phyloP scores from a whole-genome alignment of 2,329 filamentous ascomycete genomes.

The Neofusicoccum kwambonambiense region DNA sequence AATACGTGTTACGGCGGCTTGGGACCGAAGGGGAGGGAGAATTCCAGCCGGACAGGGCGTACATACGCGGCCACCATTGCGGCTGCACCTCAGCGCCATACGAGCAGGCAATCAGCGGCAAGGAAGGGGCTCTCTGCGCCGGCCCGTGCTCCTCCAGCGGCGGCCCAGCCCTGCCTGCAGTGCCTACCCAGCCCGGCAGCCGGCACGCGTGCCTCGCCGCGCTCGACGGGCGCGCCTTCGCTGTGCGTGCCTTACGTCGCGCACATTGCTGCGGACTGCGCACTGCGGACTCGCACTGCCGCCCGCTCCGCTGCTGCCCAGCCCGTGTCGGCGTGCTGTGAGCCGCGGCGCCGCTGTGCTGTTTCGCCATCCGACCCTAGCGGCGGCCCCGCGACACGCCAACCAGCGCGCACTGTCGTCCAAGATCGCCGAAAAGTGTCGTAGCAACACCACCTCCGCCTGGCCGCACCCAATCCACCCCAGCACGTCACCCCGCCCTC shows the following conservation, averaged over 20 bases:
- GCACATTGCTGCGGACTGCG: no score
- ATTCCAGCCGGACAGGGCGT: neutral
- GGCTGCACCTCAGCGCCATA: neutral
- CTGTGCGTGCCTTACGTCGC: neutral
- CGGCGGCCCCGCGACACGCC: slow-evolving; percentile 23
- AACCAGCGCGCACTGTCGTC: slow-evolving; percentile 23
- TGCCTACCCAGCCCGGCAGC: no score
- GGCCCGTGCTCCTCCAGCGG: neutral
- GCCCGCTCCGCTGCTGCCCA: neutral
- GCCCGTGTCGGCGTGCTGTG: neutral
- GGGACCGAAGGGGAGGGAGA: slow-evolving; percentile 8
- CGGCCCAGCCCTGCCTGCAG: neutral
- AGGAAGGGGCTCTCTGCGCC: slow-evolving; percentile 1
- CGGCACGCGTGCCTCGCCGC: no score
- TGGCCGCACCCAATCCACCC: slow-evolving; percentile 6
- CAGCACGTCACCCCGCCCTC: slow-evolving; percentile 19
- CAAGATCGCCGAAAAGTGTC: slow-evolving; percentile 12
- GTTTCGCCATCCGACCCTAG: slow-evolving; percentile 25
- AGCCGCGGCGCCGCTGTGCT: slow-evolving; percentile 29
- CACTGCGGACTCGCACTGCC: no score
- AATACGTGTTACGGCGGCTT: slow-evolving; percentile 4
- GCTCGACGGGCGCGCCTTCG: neutral
- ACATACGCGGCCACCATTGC: slow-evolving; percentile 7
- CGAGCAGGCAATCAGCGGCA: slow-evolving; percentile 10
- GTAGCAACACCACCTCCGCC: slow-evolving; percentile 2